Base-by-base conservation (phyloP, 2,329 filamentous ascomycete species). In the Sclerotinia glacialis region DNA sequence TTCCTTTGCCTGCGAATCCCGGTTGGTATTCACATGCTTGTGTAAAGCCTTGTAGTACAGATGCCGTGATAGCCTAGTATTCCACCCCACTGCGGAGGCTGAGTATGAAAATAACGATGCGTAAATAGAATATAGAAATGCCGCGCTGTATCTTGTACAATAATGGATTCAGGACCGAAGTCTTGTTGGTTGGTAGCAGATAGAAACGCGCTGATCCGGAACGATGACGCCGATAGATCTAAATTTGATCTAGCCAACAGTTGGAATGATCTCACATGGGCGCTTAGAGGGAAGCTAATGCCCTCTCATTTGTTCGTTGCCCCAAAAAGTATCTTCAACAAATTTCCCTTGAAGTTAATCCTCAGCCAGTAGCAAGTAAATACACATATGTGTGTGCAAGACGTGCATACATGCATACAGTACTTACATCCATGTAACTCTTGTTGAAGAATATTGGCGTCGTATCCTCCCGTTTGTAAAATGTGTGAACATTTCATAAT, bases 311-410 rank as follows among this genome's bases (percentile, higher is more conserved):
- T 26, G 44, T 21, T 61, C 18, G 44, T 44, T 49, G 44, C 14
- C 42, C 28, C 14, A 55, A 26, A 31, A 49, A 34, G 23, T 14
- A 37, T 26, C 21, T 49, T 49, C n/a, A 60, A 26, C n/a, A 18
- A 49, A 37, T 49, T 60, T 37, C 44, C 8, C 5, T 12, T n/a
- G 12, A 9, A 31, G 58, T 37, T 37, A 16, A 26, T 40, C 16
- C 58, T 61, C 44, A 61, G 58, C 58, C 58, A 61, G 14, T 49
- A 31, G 16, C 26, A 26, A 47, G 12, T 49, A 26, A 18, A 16
- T 9, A 21, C 16, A 46, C 26, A 59, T 23, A 37, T 47, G 28
- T 47, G 21, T 21, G 21, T 61, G 28, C 44, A 49, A 18, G 58
- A 28, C 58, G 28, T 4, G 28, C 12, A 49, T 7, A 49, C n/a